A percentile compares a stretch with the other conserved stretches of the same genome.
These are phyloP conservation scores for Fusarium mundagurra DNA, from an alignment of 2,329 filamentous ascomycete genomes.

Conservation along the genomic window DNA sequence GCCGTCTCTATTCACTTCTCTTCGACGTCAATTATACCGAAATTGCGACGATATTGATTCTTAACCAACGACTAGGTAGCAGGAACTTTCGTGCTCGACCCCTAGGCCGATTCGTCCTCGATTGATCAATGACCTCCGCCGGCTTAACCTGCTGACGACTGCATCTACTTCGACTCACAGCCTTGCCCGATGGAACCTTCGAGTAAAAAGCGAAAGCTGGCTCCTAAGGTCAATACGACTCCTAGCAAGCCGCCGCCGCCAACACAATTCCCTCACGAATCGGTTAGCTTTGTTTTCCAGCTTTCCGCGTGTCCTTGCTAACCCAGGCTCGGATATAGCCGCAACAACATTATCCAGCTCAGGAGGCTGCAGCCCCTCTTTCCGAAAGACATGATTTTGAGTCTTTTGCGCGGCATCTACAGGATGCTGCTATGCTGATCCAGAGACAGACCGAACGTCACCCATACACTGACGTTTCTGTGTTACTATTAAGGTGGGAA, in stretches of 20 bases:
- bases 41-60: not conserved
- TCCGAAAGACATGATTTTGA: conserved; percentile 70
- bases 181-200: conserved; percentile 53
- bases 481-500: conserved; percentile 70
- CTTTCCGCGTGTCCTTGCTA: conserved; percentile 34
- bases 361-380: conserved; percentile 53
- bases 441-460: conserved; percentile 69
- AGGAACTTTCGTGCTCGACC: not conserved
- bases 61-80: conserved; percentile 17
- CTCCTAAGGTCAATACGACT: conserved; percentile 52
- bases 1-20: conserved; percentile 19
- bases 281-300: conserved; percentile 46
- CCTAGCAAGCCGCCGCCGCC: conserved; percentile 46
- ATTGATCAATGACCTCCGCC: conserved; percentile 40
- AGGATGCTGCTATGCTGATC: conserved; percentile 75
- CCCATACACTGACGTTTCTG: conserved; percentile 67
- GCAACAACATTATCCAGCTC: conserved; percentile 49
- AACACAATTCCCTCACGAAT: conserved; percentile 47
- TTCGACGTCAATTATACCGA: conserved; percentile 17
- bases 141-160: conserved; percentile 31
- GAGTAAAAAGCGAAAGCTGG: conserved; percentile 56
- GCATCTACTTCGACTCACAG: conserved; percentile 23
- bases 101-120: conserved; percentile 1
- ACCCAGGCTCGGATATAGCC: conserved; percentile 34
- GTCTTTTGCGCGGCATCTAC: conserved; percentile 72